Conservation (phyloP, 2,329 filamentous ascomycete species). For the Sporothrix brunneoviolacea region DNA sequence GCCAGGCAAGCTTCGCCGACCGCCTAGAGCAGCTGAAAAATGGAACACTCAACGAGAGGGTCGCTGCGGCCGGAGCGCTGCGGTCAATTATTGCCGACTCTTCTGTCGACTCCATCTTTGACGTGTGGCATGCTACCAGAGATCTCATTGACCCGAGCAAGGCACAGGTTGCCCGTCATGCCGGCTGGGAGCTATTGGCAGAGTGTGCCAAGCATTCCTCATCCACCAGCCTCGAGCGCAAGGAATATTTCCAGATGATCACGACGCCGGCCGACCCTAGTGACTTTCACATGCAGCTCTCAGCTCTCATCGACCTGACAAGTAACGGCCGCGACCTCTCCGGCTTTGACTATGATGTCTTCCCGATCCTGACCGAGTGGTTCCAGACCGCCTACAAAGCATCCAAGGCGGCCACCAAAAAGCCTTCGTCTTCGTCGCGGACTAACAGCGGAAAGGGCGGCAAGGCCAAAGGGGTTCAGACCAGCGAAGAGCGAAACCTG, state of each 20-base stretch:
- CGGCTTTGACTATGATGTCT: constrained; percentile 61
- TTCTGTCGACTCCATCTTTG: constrained; percentile 50
- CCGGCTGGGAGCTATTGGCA: constrained; percentile 60
- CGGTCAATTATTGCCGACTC: constrained; percentile 51
- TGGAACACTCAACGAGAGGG: constrained; percentile 45
- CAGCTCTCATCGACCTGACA: constrained; percentile 55
- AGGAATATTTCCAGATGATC: constrained; percentile 58
- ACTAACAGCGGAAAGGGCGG: constrained; percentile 30
- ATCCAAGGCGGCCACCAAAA: constrained; percentile 30
- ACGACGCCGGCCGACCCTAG: constrained; percentile 49
- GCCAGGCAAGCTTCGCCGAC: constrained; percentile 45
- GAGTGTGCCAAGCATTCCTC: constrained; percentile 58
- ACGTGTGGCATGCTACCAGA: constrained; percentile 61
- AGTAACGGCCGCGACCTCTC: constrained; percentile 54
- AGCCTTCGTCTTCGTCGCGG: constrained; percentile 20
- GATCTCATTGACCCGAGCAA: constrained; percentile 56
- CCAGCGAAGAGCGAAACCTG: constrained; percentile 55
- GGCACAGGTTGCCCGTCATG: constrained; percentile 43
- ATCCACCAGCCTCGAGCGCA: constrained; percentile 60
- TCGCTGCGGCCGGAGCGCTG: constrained; percentile 51
- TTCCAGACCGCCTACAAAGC: constrained; percentile 49
- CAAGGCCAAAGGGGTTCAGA: constrained; percentile 34
- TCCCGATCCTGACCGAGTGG: constrained; percentile 57
- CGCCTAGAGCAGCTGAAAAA: constrained; percentile 49
- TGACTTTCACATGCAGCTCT: constrained; percentile 62